Conservation (phyloP, 768 basidiomycete species). For the Dentipellis sp. region DNA sequence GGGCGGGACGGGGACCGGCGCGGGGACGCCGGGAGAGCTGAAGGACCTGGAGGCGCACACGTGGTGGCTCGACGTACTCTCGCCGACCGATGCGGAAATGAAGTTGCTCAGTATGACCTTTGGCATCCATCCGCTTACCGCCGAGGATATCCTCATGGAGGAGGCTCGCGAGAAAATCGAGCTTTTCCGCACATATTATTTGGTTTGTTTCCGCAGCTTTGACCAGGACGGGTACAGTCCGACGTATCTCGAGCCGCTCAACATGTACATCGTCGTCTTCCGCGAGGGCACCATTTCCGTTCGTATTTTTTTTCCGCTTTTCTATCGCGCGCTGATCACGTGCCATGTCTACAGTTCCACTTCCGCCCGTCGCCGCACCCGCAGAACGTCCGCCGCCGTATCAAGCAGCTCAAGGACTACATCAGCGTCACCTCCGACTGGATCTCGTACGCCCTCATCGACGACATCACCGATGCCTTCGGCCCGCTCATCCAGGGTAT, state of each 20-base stretch:
- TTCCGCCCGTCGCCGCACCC: constrained; percentile 97
- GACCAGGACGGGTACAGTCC: constrained; percentile 98
- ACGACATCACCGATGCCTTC: constrained; percentile 99
- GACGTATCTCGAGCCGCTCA: constrained; percentile 93
- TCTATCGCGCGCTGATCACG: background rate
- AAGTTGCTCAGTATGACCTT: constrained; percentile 87
- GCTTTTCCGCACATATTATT: constrained; percentile 95
- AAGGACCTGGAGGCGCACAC: constrained; percentile 52
- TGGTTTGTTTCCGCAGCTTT: constrained; percentile 98
- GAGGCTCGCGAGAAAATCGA: constrained; percentile 99
- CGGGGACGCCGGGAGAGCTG: background rate
- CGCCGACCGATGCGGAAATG: constrained; percentile 98
- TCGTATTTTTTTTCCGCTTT: constrained; percentile 22
- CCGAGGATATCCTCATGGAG: constrained; percentile 99
- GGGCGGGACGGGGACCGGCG: background rate
- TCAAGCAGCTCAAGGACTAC: constrained; percentile 98
- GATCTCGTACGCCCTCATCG: constrained; percentile 99
- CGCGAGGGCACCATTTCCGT: constrained; percentile 94
- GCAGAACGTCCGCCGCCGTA: constrained; percentile 94
- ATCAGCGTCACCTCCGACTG: constrained; percentile 98
- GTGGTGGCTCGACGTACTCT: constrained; percentile 95
- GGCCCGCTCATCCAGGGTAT: constrained; percentile 97
- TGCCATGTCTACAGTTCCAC: constrained; percentile 61
- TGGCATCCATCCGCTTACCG: constrained; percentile 93
- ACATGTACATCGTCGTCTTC: constrained; percentile 99